Base-by-base conservation (phyloP, 345 rosid genomes). In the Aquilaria sinensis region DNA sequence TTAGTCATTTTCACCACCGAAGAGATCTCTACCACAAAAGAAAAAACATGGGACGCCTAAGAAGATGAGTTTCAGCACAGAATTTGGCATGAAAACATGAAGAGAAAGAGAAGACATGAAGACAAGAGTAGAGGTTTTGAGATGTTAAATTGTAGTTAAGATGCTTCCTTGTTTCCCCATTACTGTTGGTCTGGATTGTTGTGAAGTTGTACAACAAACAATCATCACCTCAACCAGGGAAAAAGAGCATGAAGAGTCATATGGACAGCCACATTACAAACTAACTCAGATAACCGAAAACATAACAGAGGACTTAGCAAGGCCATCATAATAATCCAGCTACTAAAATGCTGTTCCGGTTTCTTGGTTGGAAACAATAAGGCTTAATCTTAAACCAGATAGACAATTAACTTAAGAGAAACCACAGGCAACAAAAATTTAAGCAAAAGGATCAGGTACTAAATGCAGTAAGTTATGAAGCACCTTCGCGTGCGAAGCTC, bases 321-420 rank as follows among this genome's bases (percentile, higher is more conserved):
- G 72, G 50, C 57, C 73, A 37, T 37, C 7, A 37, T 9, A 37
- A 37, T 37, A 37, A 74, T 75, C 67, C 67, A 70, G 68, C 67
- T 66, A 72, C 78, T 67, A 68, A 67, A 75, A 65, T 61, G 67
- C 68, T 58, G 67, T 70, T 65, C 69, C 62, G 56, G 75, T 67
- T 76, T 70, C 69, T 76, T 72, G 67, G 75, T 66, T 58, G 56
- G 67, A 77, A 72, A 78, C 61, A 69, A 73, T 61, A 71, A 31
- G 13, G 37, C 43, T 9, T 37, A 37, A 37, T 63, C 80, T 83
- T 75, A 81, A 61, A 46, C 59, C 79, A 66, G 72, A 77, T 62
- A 67, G 71, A 74, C 71, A 77, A 81, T 84, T 79, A 74, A 83
- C 74, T 66, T 71, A 77, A 16, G 67, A 69, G 68, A 56, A 68